A percentile compares a stretch with the other conserved stretches of the same genome.
Evolutionary conservation across 2,329 filamentous ascomycete species (phyloP).

Genomic region (Pseudopithomyces chartarum): DNA sequence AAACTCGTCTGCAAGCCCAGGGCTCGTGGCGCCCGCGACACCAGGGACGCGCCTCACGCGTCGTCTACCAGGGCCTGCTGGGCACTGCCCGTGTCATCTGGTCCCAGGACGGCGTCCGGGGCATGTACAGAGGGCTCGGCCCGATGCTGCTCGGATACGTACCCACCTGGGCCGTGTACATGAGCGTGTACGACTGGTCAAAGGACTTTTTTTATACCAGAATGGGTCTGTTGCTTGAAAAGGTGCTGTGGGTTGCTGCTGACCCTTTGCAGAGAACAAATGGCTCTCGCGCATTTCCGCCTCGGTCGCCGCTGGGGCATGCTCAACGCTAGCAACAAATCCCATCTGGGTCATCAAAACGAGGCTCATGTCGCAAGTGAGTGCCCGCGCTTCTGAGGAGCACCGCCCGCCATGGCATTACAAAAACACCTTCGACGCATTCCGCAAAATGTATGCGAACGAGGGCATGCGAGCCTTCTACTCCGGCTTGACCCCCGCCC

Average conservation of each 20-base stretch:
- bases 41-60: slow-evolving; percentile 54
- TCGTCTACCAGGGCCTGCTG: slow-evolving; percentile 80
- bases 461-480: slow-evolving; percentile 94
- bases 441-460: slow-evolving; percentile 90
- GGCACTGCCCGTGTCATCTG: slow-evolving; percentile 88
- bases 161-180: slow-evolving; percentile 97
- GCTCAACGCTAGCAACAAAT: slow-evolving; percentile 92
- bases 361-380: slow-evolving; percentile 91
- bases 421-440: slow-evolving; percentile 84
- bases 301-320: slow-evolving; percentile 87
- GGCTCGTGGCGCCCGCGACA: slow-evolving; percentile 72
- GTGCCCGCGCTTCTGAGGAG: slow-evolving; percentile 57
- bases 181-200: slow-evolving; percentile 92
- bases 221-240: slow-evolving; percentile 55
- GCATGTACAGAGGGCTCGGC: slow-evolving; percentile 90
- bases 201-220: slow-evolving; percentile 73
- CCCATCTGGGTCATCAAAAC: slow-evolving; percentile 99
- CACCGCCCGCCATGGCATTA: slow-evolving; percentile 87
- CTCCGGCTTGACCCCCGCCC: slow-evolving; percentile 87
- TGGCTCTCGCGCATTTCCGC: slow-evolving; percentile 85
- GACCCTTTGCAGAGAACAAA: slow-evolving; percentile 56
- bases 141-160: slow-evolving; percentile 95
- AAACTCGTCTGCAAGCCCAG: slow-evolving; percentile 96
- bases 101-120: slow-evolving; percentile 83
- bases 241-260: slow-evolving; percentile 3